These are phyloP conservation scores for Rusavskia elegans DNA, from an alignment of 495 filamentous ascomycete genomes.

Conservation along the genomic window DNA sequence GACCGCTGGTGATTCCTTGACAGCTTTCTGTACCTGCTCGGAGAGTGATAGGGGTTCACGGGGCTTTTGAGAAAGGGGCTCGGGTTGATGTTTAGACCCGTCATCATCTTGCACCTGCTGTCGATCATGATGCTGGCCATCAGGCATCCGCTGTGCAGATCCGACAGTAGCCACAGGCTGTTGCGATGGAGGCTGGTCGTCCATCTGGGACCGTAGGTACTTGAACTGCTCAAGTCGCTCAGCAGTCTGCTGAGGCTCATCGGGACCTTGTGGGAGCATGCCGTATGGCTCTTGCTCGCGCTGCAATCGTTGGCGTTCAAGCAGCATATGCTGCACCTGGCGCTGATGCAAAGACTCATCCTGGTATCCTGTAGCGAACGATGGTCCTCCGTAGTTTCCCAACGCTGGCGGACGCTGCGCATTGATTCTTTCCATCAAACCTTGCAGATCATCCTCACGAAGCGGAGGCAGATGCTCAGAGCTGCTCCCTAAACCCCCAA, in stretches of 20 bases:
- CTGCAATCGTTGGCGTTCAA: constrained; percentile 44
- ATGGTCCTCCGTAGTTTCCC: constrained; percentile 33
- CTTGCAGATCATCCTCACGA: constrained; percentile 44
- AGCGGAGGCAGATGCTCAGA: constrained; percentile 30
- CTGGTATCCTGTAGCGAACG: constrained; percentile 38
- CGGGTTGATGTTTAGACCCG: constrained; percentile 13
- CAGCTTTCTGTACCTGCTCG: constrained; percentile 78
- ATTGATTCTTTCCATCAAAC: constrained; percentile 43
- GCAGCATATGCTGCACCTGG: constrained; percentile 41
- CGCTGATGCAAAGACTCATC: constrained; percentile 37
- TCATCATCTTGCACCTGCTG: constrained; percentile 10
- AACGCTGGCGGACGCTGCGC: constrained; percentile 30
- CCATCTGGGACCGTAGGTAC: constrained; percentile 37
- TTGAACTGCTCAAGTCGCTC: constrained; percentile 52
- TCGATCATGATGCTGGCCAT: constrained; percentile 2
- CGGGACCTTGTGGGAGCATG: constrained; percentile 21
- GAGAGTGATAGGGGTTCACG: constrained; percentile 46
- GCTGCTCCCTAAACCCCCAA: constrained; percentile 36
- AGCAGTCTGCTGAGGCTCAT: constrained; percentile 36
- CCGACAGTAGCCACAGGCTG: background rate
- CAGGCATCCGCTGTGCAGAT: background rate
- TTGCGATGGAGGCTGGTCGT: constrained; percentile 17
- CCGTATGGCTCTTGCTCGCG: constrained; percentile 50
- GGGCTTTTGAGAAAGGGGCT: constrained; percentile 3
- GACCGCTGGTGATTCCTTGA: constrained; percentile 42